Evolutionary conservation across 2,329 filamentous ascomycete species (phyloP).

Genomic region (Pestalotiopsis sp.): DNA sequence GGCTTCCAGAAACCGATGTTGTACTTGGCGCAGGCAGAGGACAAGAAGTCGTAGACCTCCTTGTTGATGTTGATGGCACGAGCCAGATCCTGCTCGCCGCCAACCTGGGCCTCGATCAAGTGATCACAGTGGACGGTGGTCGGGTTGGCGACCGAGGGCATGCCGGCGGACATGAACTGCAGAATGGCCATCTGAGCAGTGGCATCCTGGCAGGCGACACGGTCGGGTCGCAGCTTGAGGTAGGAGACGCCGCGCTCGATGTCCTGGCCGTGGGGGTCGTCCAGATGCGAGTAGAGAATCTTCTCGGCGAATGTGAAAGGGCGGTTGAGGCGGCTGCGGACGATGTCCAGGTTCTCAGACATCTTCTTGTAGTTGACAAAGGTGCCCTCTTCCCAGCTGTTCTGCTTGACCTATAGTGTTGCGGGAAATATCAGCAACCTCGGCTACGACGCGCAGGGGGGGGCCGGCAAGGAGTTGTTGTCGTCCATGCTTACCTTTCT

Average conservation of each 20-base stretch:
- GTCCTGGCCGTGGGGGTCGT: constrained; percentile 93
- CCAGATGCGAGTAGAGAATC: constrained; percentile 97
- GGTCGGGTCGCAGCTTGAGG: constrained; percentile 93
- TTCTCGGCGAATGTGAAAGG: constrained; percentile 97
- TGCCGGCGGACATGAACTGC: constrained; percentile 99
- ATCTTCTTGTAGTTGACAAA: constrained; percentile 99
- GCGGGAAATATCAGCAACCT: constrained; percentile 27
- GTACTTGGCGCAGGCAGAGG: constrained; percentile 94
- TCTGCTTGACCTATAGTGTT: constrained; percentile 73
- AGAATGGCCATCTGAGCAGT: constrained; percentile 99
- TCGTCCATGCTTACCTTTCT: constrained; percentile 67
- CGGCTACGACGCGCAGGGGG: background rate
- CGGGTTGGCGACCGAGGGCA: constrained; percentile 92
- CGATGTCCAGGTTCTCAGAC: constrained; percentile 93
- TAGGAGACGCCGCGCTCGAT: constrained; percentile 96
- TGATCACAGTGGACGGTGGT: constrained; percentile 98
- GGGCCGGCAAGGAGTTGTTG: background rate
- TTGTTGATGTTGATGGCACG: constrained; percentile 94
- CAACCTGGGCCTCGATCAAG: constrained; percentile 96
- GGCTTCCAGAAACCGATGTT: constrained; percentile 99
- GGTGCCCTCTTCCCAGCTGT: constrained; percentile 93
- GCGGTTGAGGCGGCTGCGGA: constrained; percentile 85
- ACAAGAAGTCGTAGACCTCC: constrained; percentile 98
- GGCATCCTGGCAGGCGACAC: constrained; percentile 98
- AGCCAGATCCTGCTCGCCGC: constrained; percentile 89